These are phyloP conservation scores for Oenanthe javanica DNA, from an alignment of 140 eudicot species.

Conservation along the genomic window DNA sequence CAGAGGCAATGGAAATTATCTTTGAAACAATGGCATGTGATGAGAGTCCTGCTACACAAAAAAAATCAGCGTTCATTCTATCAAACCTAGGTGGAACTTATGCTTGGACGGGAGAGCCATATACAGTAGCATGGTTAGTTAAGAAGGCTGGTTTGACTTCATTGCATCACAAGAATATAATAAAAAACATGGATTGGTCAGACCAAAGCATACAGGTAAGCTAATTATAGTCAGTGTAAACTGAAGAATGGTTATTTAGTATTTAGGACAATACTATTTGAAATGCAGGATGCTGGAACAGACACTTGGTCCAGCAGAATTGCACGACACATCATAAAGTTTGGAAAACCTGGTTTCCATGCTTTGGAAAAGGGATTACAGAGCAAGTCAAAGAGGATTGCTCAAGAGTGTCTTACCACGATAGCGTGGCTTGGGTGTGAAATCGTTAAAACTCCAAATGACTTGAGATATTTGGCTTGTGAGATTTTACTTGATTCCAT, in stretches of 20 bases:
- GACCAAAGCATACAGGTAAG: constrained; percentile 56
- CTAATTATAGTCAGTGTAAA: neutral
- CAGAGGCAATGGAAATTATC: constrained; percentile 53
- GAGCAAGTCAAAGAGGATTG: constrained; percentile 51
- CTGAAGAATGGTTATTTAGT: neutral
- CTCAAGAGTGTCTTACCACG: constrained; percentile 54
- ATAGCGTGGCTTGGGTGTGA: constrained; percentile 80
- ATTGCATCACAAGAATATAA: constrained; percentile 48
- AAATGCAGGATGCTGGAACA: constrained; percentile 47
- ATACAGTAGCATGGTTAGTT: constrained; percentile 62
- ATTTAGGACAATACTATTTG: neutral
- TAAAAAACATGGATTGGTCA: constrained; percentile 52
- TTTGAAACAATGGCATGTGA: constrained; percentile 49
- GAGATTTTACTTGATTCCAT: constrained; percentile 54
- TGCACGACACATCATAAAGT: constrained; percentile 40
- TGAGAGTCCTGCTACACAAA: constrained; percentile 40
- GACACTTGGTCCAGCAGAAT: constrained; percentile 60
- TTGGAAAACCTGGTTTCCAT: constrained; percentile 44
- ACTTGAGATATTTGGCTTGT: constrained; percentile 60
- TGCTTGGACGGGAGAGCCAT: constrained; percentile 73
- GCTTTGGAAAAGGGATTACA: constrained; percentile 63
- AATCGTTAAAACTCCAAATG: constrained; percentile 45
- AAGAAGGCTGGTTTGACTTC: constrained; percentile 65
- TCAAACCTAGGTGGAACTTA: constrained; percentile 77
- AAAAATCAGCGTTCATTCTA: constrained; percentile 53